Conservation (phyloP, 139 green algal genomes). For the Coccomyxa sp. region DNA sequence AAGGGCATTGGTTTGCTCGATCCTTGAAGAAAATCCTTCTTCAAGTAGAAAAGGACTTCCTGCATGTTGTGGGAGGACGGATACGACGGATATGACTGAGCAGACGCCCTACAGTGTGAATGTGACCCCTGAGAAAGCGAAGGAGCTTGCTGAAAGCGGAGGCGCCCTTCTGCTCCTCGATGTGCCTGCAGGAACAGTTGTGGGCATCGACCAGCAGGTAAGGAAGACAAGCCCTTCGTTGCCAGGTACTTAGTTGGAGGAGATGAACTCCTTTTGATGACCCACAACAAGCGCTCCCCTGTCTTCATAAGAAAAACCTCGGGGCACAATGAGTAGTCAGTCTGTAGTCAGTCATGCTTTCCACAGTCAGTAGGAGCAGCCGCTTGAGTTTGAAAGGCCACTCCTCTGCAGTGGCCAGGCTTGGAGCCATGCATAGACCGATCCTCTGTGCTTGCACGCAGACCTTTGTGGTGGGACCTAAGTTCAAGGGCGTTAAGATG, state of each 20-base stretch:
- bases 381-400: not conserved
- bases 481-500: slow-evolving; percentile 91
- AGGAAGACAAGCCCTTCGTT: not conserved
- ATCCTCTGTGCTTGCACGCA: slow-evolving; percentile 17
- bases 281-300: not conserved
- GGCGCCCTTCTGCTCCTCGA: slow-evolving; percentile 70
- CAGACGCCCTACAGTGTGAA: slow-evolving; percentile 42
- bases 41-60: not conserved
- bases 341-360: not conserved
- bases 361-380: not conserved
- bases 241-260: not conserved
- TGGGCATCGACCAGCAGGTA: slow-evolving; percentile 83
- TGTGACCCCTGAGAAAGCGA: slow-evolving; percentile 58
- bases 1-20: not conserved
- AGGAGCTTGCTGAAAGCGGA: slow-evolving; percentile 43
- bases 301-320: no score
- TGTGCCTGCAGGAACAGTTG: slow-evolving; percentile 54
- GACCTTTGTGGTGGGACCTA: slow-evolving; percentile 67
- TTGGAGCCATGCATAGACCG: not conserved
- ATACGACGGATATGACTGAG: not conserved
- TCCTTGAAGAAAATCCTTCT: not conserved
- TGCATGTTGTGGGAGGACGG: not conserved
- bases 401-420: not conserved
- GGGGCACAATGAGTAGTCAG: not conserved
- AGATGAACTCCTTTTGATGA: not conserved